These are phyloP conservation scores for Zalaria sp. DNA, from an alignment of 2,329 filamentous ascomycete genomes.

Conservation along the genomic window DNA sequence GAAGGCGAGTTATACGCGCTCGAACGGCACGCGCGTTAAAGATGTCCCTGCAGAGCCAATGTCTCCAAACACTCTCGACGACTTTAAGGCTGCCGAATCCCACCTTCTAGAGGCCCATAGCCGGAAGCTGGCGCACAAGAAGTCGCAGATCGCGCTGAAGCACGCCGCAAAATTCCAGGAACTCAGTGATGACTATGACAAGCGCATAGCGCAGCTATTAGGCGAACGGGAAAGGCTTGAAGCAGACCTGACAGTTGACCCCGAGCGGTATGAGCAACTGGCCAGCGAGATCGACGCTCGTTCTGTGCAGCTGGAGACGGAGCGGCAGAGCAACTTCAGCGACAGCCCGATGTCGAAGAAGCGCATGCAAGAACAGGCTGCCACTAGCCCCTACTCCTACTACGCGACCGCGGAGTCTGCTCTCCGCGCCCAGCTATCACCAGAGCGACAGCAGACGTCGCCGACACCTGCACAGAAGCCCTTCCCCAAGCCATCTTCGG, in stretches of 20 bases:
- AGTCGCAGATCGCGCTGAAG: conserved; percentile 20
- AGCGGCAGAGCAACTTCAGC: conserved; percentile 9
- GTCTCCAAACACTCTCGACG: not conserved
- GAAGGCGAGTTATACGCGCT: conserved; percentile 12
- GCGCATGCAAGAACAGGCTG: not conserved
- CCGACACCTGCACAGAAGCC: too few species aligned
- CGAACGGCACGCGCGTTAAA: not conserved
- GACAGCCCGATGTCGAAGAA: conserved; percentile 1
- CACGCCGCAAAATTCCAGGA: conserved; percentile 19
- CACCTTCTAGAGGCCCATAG: conserved; percentile 19
- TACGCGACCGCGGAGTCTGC: too few species aligned
- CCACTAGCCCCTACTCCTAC: not conserved
- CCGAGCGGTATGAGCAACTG: conserved; percentile 18
- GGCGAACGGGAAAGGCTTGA: conserved; percentile 15
- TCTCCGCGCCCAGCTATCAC: too few species aligned
- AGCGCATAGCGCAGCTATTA: conserved; percentile 15
- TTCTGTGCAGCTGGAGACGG: conserved; percentile 12
- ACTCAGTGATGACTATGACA: conserved; percentile 20
- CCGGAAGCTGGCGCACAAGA: conserved; percentile 16
- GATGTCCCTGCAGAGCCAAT: not conserved
- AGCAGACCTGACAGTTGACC: conserved; percentile 17
- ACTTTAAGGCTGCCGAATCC: conserved; percentile 13
- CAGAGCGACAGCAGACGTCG: too few species aligned
- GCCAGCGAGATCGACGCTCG: conserved; percentile 12
- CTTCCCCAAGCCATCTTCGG: too few species aligned